These are phyloP conservation scores for Silybum marianum DNA, from an alignment of 129 eudicot genomes.

Conservation along the genomic window DNA sequence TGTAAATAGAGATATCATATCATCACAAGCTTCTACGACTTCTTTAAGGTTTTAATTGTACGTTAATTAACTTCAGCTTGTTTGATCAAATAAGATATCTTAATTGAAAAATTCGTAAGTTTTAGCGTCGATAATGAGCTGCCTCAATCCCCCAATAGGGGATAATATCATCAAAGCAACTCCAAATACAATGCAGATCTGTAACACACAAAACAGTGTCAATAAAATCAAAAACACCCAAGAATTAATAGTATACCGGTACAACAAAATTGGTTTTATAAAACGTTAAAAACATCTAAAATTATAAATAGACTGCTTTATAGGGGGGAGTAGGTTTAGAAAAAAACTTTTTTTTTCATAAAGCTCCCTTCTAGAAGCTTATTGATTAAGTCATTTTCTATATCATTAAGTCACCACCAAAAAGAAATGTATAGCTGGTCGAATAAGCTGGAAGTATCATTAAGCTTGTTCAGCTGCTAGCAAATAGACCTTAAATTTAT, in stretches of 20 bases:
- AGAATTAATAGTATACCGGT: not conserved
- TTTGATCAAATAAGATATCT: slow-evolving; percentile 2
- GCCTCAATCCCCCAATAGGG: slow-evolving; percentile 41
- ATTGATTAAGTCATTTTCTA: no score
- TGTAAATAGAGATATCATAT: slow-evolving; percentile 15
- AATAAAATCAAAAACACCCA: slow-evolving; percentile 6
- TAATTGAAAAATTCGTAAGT: slow-evolving; percentile 22
- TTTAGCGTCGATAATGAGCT: slow-evolving; percentile 32
- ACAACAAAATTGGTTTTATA: not conserved
- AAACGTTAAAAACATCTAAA: not conserved
- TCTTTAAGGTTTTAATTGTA: slow-evolving; percentile 1
- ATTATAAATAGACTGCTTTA: not conserved
- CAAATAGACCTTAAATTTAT: no score
- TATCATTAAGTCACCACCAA: no score
- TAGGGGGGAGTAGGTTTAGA: not conserved
- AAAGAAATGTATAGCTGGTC: no score
- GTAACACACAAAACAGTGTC: not conserved
- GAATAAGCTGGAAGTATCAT: no score
- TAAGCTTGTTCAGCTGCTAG: no score
- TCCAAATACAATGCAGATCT: slow-evolving; percentile 28
- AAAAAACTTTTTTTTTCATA: no score
- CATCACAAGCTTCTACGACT: slow-evolving; percentile 30
- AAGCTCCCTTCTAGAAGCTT: no score
- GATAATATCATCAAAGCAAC: slow-evolving; percentile 34
- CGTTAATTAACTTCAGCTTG: slow-evolving; percentile 17